Conservation (phyloP, 768 basidiomycete genomes). For the Steccherinum ochraceum region DNA sequence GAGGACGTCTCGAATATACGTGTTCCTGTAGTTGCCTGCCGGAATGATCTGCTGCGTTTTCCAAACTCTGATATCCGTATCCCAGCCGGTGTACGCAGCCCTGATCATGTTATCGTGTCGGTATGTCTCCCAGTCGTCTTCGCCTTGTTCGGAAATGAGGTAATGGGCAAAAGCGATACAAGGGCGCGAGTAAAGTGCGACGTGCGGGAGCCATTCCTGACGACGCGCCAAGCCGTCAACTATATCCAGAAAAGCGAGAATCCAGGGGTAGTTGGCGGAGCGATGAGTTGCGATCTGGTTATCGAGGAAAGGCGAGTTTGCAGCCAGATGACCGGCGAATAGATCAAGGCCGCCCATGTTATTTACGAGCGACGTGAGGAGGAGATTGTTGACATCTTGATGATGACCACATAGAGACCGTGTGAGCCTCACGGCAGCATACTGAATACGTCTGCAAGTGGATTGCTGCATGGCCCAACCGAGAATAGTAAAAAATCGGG, state of each 20-base stretch:
- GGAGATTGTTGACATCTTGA: neutral
- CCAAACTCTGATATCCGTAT: neutral
- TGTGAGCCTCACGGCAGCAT: neutral
- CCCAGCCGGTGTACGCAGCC: neutral
- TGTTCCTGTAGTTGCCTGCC: neutral
- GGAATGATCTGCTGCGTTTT: neutral
- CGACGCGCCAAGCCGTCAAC: neutral
- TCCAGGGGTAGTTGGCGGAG: neutral
- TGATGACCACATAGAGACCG: neutral
- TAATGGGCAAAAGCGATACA: neutral
- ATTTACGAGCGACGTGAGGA: neutral
- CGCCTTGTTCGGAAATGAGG: neutral
- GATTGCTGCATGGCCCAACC: neutral
- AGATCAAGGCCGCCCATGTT: neutral
- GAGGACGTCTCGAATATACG: neutral
- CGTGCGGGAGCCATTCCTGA: neutral
- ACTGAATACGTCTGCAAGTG: neutral
- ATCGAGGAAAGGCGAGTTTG: neutral
- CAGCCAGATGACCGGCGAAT: neutral
- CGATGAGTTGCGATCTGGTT: too few species aligned
- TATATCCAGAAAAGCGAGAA: neutral
- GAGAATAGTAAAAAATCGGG: neutral
- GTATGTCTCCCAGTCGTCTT: neutral
- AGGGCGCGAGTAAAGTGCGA: neutral
- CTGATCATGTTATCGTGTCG: neutral